Percentiles rank a stretch among this genome's conserved stretches.
phyloP scores from a whole-genome alignment of 2,329 filamentous ascomycete genomes.

The Clarireedia hainanense region DNA sequence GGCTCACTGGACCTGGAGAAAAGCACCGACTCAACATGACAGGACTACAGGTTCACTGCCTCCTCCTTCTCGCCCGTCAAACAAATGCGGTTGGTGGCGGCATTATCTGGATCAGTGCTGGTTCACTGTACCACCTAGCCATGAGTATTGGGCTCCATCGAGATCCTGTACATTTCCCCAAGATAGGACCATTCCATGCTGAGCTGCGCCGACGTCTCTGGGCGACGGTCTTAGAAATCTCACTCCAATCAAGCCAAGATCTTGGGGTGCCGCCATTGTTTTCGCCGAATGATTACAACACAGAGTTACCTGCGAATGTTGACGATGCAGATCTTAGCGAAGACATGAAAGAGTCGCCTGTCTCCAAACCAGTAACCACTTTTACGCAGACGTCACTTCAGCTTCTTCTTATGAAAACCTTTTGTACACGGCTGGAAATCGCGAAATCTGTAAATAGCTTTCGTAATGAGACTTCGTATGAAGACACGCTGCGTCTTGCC shows the following conservation, averaged over 20 bases:
- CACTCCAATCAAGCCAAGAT: conserved; percentile 42
- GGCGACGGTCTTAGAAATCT: conserved; percentile 47
- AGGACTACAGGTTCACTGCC: conserved; percentile 43
- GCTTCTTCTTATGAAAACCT: conserved; percentile 38
- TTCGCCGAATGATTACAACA: conserved; percentile 40
- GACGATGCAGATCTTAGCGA: conserved; percentile 44
- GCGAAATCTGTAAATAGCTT: conserved; percentile 41
- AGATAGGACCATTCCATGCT: conserved; percentile 38
- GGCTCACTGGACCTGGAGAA: conserved; percentile 26
- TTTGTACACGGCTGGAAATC: conserved; percentile 37
- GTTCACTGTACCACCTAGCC: conserved; percentile 42
- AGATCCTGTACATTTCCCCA: conserved; percentile 42
- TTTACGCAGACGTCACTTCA: conserved; percentile 44
- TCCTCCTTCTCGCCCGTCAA: conserved; percentile 43
- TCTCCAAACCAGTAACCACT: conserved; percentile 17
- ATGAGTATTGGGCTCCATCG: conserved; percentile 51
- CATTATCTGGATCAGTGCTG: conserved; percentile 43
- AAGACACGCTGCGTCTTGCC: conserved; percentile 39
- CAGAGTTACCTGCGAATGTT: conserved; percentile 40
- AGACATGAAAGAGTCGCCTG: conserved; percentile 20
- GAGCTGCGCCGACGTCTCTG: conserved; percentile 50
- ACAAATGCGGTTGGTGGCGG: conserved; percentile 41
- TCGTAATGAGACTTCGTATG: conserved; percentile 35
- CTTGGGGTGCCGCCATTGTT: conserved; percentile 43
- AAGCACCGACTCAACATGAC: conserved; percentile 42